Base-by-base conservation (phyloP, 352 stramenopile species). In the Pythium phragmiticola region DNA sequence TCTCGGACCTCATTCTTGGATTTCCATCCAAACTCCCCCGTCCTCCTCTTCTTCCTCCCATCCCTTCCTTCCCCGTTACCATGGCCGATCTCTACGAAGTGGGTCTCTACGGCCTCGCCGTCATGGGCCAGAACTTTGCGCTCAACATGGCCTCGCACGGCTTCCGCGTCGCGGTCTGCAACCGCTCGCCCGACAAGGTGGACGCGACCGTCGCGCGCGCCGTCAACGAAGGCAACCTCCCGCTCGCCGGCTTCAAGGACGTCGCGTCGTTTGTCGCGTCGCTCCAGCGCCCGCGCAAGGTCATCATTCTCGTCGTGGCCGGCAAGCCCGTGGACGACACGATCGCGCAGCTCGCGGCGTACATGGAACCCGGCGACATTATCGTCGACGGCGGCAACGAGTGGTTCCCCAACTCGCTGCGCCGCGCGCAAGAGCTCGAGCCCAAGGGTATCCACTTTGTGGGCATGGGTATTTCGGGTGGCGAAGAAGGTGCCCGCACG, bases 371-470 rank as follows among this genome's bases (percentile, higher is more conserved):
- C 41, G 98, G 96, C 14, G 98, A 99, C 85, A 92, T 99, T 54
- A 96, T 99, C 66, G 89, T 99, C 37, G 98, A 99, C 78, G 97
- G 98, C 45, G 98, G 98, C 33, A 99, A 99, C 87, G 97, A 99
- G 84, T 99, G 97, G 97, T 99, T 97, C 74, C 95, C 96, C 16
- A 99, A 99, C 80, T 97, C 87, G 23, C 78, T 99, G 67, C 92
- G 97, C 53, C 89, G 98, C 63, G 80, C 83, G 0, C 78, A 98
- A 69, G 88, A 98, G 73, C 81, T 99, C 36, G 84, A 95, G 69
- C 68, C 77, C 41, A 98, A 98, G 80, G 94, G 94, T 47, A 98
- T 99, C 72, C 80, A 97, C 59, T 99, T 99, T 71, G 73, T 99
- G 28, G 97, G 97, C 50, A 99, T 99, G 96, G 98, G 98, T 54